phyloP scores from a whole-genome alignment of 768 basidiomycete genomes.

The Lactifluus hygrophoroides region DNA sequence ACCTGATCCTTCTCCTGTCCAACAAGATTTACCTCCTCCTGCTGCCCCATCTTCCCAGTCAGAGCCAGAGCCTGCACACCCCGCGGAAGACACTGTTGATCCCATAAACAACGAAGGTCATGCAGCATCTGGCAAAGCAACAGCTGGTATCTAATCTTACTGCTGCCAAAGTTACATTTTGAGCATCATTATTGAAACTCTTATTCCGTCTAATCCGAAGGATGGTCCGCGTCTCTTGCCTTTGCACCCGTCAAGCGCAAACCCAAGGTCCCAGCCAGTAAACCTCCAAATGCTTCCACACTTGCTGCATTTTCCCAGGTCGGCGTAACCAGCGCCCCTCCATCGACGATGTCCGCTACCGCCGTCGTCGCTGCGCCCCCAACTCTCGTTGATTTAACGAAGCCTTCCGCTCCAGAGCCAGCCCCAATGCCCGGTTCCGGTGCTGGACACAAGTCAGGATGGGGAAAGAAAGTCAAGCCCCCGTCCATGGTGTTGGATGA shows the following conservation, averaged over 20 bases:
- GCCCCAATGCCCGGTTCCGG: constrained; percentile 25
- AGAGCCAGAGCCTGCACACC: constrained; percentile 26
- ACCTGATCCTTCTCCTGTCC: constrained; percentile 29
- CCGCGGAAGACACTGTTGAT: constrained; percentile 18
- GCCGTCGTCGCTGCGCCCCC: constrained; percentile 70
- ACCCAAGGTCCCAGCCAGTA: constrained; percentile 41
- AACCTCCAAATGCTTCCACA: constrained; percentile 57
- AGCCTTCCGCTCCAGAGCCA: constrained; percentile 27
- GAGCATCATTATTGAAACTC: constrained; percentile 14
- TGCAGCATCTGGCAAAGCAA: constrained; percentile 36
- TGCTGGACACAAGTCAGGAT: constrained; percentile 43
- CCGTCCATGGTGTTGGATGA: constrained; percentile 88
- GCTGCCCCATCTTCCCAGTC: constrained; percentile 23
- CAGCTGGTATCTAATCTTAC: constrained; percentile 48
- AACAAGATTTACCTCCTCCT: constrained; percentile 24
- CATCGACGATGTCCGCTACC: constrained; percentile 37
- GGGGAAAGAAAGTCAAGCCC: constrained; percentile 86
- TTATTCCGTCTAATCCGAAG: constrained; percentile 35
- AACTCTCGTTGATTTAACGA: constrained; percentile 35
- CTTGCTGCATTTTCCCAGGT: constrained; percentile 30
- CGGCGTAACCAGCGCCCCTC: constrained; percentile 16
- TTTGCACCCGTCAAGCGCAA: constrained; percentile 72
- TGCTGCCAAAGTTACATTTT: constrained; percentile 29
- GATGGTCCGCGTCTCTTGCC: constrained; percentile 85
- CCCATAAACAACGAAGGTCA: constrained; percentile 24